Evolutionary conservation across 495 filamentous ascomycete genomes (phyloP).

Genomic region (Lepidopterella palustris): DNA sequence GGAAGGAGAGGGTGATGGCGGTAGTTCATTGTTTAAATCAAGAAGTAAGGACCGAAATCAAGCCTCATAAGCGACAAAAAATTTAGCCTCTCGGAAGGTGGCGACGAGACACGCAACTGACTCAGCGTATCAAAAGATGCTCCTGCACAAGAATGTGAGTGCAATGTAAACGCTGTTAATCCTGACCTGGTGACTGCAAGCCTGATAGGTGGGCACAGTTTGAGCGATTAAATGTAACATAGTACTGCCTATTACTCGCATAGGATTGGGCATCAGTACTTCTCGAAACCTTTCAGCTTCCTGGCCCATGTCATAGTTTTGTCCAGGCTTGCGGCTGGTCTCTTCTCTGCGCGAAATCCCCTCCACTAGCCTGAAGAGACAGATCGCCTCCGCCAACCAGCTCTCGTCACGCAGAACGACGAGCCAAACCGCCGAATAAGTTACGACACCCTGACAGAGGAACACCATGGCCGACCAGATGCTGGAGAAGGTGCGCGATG

Average conservation of each 20-base stretch:
- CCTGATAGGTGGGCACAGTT: no score
- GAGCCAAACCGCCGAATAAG: neutral
- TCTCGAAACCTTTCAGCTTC: no score
- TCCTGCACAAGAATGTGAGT: neutral
- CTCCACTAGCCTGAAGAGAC: neutral
- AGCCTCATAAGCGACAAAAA: no score
- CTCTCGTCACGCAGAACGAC: neutral
- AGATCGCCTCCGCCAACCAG: neutral
- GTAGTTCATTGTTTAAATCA: no score
- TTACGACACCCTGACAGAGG: neutral
- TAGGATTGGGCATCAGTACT: no score
- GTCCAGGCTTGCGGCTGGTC: no score
- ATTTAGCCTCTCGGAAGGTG: neutral
- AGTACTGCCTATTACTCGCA: no score
- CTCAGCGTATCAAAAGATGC: neutral
- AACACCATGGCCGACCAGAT: conserved; percentile 65
- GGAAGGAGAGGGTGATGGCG: neutral
- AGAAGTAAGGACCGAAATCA: no score
- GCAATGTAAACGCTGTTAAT: neutral
- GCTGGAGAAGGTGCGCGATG: conserved; percentile 65
- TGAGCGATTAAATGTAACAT: no score
- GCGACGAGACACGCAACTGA: conserved; percentile 2
- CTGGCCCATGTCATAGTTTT: no score
- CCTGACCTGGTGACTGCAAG: no score
- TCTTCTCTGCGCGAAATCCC: neutral